Evolutionary conservation across 2,329 filamentous ascomycete species (phyloP).

Genomic region (Verruconis gallopava): DNA sequence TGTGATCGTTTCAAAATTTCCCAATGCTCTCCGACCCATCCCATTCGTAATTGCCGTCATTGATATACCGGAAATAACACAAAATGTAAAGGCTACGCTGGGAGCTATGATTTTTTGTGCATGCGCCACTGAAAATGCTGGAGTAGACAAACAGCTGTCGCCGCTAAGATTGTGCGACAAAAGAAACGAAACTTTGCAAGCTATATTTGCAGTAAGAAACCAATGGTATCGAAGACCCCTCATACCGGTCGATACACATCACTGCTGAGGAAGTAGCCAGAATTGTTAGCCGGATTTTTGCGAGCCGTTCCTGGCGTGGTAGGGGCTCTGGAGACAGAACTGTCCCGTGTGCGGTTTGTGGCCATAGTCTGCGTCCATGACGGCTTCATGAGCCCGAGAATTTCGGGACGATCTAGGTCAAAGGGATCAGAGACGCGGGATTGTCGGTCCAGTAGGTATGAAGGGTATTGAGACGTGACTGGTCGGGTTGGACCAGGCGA

Average conservation of each 20-base stretch:
- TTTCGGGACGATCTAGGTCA: conserved; percentile 27
- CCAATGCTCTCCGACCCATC: no score
- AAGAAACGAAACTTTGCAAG: no score
- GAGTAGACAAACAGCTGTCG: no score
- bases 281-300: neutral
- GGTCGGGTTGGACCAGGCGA: conserved; percentile 1
- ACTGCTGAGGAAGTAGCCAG: neutral
- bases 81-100: no score
- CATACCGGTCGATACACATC: neutral
- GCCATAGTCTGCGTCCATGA: neutral
- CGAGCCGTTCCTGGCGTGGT: neutral
- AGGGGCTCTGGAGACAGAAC: neutral
- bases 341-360: neutral
- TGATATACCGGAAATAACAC: no score
- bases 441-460: conserved; percentile 3
- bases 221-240: no score
- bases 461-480: conserved; percentile 4
- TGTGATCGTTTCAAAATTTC: no score
- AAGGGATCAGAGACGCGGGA: conserved; percentile 21
- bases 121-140: no score
- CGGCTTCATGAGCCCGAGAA: conserved; percentile 22
- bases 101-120: no score
- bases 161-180: no score
- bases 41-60: no score
- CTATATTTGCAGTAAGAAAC: no score